phyloP scores from a whole-genome alignment of 2,329 filamentous ascomycete species.

The Exophiala bonariae region DNA sequence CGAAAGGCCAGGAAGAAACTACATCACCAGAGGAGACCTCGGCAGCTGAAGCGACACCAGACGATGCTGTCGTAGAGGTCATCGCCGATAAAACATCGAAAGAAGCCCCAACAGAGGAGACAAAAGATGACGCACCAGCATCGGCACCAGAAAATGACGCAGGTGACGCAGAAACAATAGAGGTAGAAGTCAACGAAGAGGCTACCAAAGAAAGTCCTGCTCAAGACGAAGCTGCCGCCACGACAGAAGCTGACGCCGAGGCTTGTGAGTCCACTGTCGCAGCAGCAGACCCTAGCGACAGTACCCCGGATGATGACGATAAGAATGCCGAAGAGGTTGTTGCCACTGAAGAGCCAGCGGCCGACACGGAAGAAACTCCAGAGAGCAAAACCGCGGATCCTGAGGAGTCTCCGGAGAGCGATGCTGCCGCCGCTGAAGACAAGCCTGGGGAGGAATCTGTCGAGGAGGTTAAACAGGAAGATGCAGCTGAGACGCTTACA shows the following conservation, averaged over 20 bases:
- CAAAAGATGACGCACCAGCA: conserved; percentile 1
- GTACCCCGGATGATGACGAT: too few species aligned
- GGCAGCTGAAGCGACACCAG: neutral
- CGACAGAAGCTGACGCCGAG: conserved; percentile 8
- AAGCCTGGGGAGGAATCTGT: neutral
- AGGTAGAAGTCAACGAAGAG: conserved; percentile 4
- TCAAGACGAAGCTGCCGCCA: neutral
- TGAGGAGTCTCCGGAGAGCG: conserved; percentile 6
- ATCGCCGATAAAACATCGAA: neutral
- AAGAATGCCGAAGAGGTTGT: too few species aligned
- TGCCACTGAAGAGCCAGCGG: too few species aligned
- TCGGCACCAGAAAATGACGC: conserved; percentile 15
- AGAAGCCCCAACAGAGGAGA: conserved; percentile 15
- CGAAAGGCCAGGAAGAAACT: neutral
- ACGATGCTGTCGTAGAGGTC: neutral
- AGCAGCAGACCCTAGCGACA: too few species aligned
- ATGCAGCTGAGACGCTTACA: too few species aligned
- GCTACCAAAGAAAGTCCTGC: conserved; percentile 14
- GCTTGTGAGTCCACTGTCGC: too few species aligned
- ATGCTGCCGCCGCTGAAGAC: conserved; percentile 1
- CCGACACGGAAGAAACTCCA: too few species aligned
- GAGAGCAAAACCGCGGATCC: neutral
- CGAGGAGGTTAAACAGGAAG: neutral
- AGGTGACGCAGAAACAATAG: conserved; percentile 16
- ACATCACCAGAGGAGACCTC: neutral